Evolutionary conservation across 148 eudicot species (phyloP), one percentile per base, ranked within the genome.

Genomic region (Fagopyrum esculentum): DNA sequence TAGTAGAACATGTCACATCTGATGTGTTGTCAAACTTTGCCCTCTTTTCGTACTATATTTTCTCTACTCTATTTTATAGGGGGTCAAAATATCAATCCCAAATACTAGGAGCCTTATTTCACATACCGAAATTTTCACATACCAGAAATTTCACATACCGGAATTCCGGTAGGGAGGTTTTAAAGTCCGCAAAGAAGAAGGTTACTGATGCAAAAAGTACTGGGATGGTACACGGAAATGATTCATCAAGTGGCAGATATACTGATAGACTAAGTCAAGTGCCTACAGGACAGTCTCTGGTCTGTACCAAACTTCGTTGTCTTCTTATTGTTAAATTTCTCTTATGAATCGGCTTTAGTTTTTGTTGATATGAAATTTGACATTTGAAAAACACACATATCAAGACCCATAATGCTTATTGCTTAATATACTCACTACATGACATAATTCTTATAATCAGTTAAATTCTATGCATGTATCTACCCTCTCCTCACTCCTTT

Each of bases 111-210:
- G n/a, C n/a, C n/a, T n/a, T n/a, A n/a, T n/a, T n/a, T n/a, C n/a
- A n/a, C n/a, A n/a, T n/a, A n/a, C n/a, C n/a, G n/a, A n/a, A n/a
- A n/a, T n/a, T n/a, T n/a, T n/a, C n/a, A n/a, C n/a, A n/a, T n/a
- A n/a, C n/a, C n/a, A n/a, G n/a, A n/a, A n/a, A n/a, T n/a, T n/a
- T n/a, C n/a, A n/a, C n/a, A n/a, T n/a, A n/a, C n/a, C n/a, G n/a
- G n/a, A n/a, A n/a, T n/a, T n/a, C n/a, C n/a, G n/a, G n/a, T n/a
- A n/a, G n/a, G 80, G 74, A 71, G 46, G 83, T 84, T 77, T 70
- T 84, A 70, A 55, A 69, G 50, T 81, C 78, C 76, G 85, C 87
- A 64, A 56, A 77, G 13, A 82, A 82, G 55, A 80, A 78, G 77
- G 80, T 85, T 74, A 69, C 78, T 59, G 71, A 78, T 60, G 81